Evolutionary conservation across 208 protist species (phyloP), one percentile per base, ranked within the genome.

Genomic region (Trypanosoma cruzi): DNA sequence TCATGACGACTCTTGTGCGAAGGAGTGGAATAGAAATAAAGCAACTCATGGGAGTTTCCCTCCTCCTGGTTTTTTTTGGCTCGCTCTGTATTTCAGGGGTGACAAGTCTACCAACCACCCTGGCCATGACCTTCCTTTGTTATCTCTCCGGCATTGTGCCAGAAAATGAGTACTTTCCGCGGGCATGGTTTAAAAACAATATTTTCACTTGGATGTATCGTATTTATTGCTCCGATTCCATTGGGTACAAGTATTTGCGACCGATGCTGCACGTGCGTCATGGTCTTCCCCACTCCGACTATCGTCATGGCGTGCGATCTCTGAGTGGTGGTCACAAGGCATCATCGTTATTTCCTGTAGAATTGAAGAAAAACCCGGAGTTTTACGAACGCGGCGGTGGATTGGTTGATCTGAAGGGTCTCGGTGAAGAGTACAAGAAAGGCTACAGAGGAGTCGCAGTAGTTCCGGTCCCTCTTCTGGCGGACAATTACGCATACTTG

Each of bases 401-500:
- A n/a, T 20, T 64, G 16, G 76, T 81, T 50, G 59, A 73, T 34
- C 50, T 81, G 5, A 11, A 24, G 18, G 26, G 13, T 37, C 36
- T 81, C 13, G 65, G 50, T 20, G 26, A 65, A 36, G 22, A 2
- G 13, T 24, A 53, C 42, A 37, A 42, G 29, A 37, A 24, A 7
- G 40, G 63, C 28, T 59, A 44, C 40, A 50, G 8, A 8, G 80
- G 75, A 2, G 73, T 82, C 29, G 53, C 85, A 0, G 71, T 97
- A 8, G 71, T 95, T 20, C 92, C 92, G 14, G 72, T 96, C 0
- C 88, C 90, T 24, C 81, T 97, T 37, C 85, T 96, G 44, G 8
- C 32, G 2, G 92, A 98, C 74, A 98, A 98, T 75, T 98, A 97
- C 70, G 75, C 82, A 31, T 98, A 98, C 72, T 63, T 97, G 1